Evolutionary conservation across 306 rosid genomes (phyloP), one percentile per base, ranked within the genome.

Genomic region (Hippophae tibetana): DNA sequence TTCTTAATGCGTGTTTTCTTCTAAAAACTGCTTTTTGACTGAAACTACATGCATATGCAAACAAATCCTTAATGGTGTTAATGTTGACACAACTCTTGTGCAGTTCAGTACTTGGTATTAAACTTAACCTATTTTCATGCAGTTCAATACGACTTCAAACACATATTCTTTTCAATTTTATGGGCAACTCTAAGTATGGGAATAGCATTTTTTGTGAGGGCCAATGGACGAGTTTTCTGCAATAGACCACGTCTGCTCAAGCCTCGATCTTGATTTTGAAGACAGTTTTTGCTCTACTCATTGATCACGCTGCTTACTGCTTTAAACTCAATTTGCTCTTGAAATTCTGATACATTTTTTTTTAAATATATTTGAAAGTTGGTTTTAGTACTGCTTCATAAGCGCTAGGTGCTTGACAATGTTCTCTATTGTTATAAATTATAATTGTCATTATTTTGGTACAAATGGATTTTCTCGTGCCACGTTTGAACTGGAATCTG

Each of bases 141-240:
- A 88, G 96, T 78, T 75, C 85, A 62, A 53, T 74, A 85, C 46
- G 99, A 92, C 71, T 69, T 81, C 54, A 76, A 86, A 51, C 96
- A 92, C 83, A 56, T 85, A 59, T 84, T 92, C 84, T 81, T 83
- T 72, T 89, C 96, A 10, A 49, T 88, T 46, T 58, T 88, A 71
- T 92, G 99, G 99, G 99, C 93, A 14, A 63, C 86, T 72, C 61
- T 88, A 42, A 88, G 96, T 62, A 44, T 88, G 10, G 96, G 69
- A 26, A 47, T 88, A 61, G 96, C 96, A 41, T 83, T 83, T 58
- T 80, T 85, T 76, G 95, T 92, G 72, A 78, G 86, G 79, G 93
- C 95, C 70, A 85, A 88, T 1, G 99, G 96, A 13, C 86, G 94
- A 46, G 57, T 92, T 60, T 92, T 92, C 84, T 92, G 99, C 84